Percentiles rank a stretch among this genome's conserved stretches.
These are phyloP conservation scores for Debaryomyces castellii DNA, from an alignment of 805 yeast genomes.

Conservation along the genomic window DNA sequence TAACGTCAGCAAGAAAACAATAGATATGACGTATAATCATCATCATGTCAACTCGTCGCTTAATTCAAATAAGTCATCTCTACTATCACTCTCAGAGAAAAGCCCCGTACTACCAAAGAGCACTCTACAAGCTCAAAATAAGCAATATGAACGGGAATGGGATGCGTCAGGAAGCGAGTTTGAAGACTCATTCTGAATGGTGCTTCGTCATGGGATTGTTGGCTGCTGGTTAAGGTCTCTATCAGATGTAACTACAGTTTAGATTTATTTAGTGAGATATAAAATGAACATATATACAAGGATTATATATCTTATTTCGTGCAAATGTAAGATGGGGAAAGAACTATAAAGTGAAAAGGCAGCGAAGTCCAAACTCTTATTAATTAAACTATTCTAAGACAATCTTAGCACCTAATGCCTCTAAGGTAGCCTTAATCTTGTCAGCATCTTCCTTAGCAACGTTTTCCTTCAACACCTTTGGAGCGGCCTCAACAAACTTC, in stretches of 20 bases:
- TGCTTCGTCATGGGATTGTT: too few relatives aligned
- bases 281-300: constrained; percentile 6
- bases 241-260: too few relatives aligned
- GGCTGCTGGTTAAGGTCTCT: too few relatives aligned
- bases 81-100: background rate
- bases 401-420: constrained; percentile 93
- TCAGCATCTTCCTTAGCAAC: constrained; percentile 98
- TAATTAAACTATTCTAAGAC: constrained; percentile 62
- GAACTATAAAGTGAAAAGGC: background rate
- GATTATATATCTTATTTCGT: constrained; percentile 5
- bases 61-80: background rate
- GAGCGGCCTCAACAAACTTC: constrained; percentile 97
- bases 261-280: background rate
- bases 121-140: background rate
- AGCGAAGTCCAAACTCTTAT: background rate
- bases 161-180: constrained; percentile 12
- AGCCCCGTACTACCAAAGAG: background rate
- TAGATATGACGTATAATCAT: background rate
- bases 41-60: background rate
- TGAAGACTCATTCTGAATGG: constrained; percentile 7
- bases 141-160: background rate
- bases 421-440: constrained; percentile 88
- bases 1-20: background rate
- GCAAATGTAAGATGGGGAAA: constrained; percentile 3
- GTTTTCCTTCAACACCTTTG: constrained; percentile 92